Evolutionary conservation across 306 rosid species (phyloP).

Genomic region (Malus orientalis): DNA sequence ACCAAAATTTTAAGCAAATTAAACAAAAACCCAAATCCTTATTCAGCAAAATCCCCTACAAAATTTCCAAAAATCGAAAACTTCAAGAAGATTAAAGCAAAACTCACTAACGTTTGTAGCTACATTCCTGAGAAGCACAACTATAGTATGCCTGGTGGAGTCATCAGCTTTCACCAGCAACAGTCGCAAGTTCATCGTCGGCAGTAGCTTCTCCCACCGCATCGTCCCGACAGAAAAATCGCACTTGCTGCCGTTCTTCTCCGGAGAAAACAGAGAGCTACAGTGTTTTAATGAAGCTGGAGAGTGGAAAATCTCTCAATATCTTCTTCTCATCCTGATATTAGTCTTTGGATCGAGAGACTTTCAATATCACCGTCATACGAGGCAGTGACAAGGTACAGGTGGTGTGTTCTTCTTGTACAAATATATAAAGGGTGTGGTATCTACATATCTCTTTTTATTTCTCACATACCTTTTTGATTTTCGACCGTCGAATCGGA

Average conservation of each 20-base stretch:
- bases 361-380: too few relatives aligned
- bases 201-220: conserved; percentile 73
- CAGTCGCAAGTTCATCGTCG: conserved; percentile 59
- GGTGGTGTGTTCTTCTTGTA: too few relatives aligned
- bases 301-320: conserved; percentile 2
- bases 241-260: too few relatives aligned
- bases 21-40: conserved; percentile 4
- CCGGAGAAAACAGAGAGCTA: too few relatives aligned
- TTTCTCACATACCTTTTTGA: too few relatives aligned
- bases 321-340: not conserved
- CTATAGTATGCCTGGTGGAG: conserved; percentile 79
- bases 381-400: too few relatives aligned
- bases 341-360: too few relatives aligned
- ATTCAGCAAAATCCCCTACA: not conserved
- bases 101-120: conserved; percentile 56
- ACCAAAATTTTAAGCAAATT: not conserved
- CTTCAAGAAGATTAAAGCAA: not conserved
- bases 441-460: too few relatives aligned
- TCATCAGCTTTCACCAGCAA: conserved; percentile 89
- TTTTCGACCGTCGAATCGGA: too few relatives aligned
- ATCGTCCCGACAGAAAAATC: conserved; percentile 27
- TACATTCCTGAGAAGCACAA: conserved; percentile 86
- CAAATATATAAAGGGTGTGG: too few relatives aligned
- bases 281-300: not conserved
- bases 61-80: not conserved